These are phyloP conservation scores for Candida argentea DNA, from an alignment of 805 yeast genomes.

Conservation along the genomic window DNA sequence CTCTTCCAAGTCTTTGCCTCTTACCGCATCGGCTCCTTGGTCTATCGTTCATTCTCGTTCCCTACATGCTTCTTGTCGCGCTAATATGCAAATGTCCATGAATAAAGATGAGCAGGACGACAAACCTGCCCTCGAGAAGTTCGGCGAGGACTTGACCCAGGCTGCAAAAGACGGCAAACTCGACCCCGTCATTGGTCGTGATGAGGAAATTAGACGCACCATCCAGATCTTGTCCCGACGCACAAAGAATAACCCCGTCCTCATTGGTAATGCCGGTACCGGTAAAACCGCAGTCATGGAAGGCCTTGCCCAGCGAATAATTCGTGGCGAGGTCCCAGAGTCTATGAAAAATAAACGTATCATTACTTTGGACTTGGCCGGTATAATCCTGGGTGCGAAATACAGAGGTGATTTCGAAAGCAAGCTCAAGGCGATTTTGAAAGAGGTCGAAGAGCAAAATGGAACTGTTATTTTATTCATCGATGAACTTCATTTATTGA, in stretches of 20 bases:
- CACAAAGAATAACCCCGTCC: conserved; percentile 90
- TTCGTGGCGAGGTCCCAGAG: conserved; percentile 90
- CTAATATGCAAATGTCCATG: conserved; percentile 29
- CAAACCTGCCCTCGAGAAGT: conserved; percentile 69
- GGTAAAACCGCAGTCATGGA: conserved; percentile 97
- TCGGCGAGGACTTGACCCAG: conserved; percentile 77
- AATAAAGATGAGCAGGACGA: conserved; percentile 38
- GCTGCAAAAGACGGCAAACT: conserved; percentile 82
- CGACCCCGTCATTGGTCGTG: conserved; percentile 96
- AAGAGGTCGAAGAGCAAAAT: conserved; percentile 71
- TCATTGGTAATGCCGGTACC: conserved; percentile 95
- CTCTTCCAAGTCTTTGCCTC: too few species aligned
- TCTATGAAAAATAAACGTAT: conserved; percentile 80
- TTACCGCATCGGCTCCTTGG: neutral
- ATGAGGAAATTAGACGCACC: conserved; percentile 88
- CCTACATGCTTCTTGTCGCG: conserved; percentile 14
- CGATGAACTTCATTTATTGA: conserved; percentile 81
- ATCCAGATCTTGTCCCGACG: conserved; percentile 86
- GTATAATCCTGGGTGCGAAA: conserved; percentile 89
- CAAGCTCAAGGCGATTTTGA: conserved; percentile 68
- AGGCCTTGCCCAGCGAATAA: conserved; percentile 89
- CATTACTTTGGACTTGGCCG: conserved; percentile 78
- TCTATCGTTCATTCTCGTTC: conserved; percentile 3
- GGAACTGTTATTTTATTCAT: conserved; percentile 75
- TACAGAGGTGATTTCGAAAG: conserved; percentile 95